A percentile compares a stretch with the other conserved stretches of the same genome.
These are phyloP conservation scores for Jimgerdemannia flammicorona DNA, from an alignment of 192 early-diverging fungal genomes.

Conservation along the genomic window DNA sequence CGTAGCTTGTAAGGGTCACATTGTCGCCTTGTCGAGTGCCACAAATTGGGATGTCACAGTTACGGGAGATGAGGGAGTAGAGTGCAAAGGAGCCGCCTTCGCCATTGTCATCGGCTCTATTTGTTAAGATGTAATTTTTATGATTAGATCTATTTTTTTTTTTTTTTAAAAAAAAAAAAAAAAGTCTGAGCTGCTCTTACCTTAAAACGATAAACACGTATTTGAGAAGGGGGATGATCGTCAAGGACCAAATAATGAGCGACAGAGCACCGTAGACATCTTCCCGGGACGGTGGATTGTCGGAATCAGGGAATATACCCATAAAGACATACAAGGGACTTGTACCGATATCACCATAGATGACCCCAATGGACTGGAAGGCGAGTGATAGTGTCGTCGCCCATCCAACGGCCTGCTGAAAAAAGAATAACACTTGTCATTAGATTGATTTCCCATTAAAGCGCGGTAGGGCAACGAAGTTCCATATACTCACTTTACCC, in stretches of 20 bases:
- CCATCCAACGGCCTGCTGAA: too few species aligned
- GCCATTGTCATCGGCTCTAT: slow-evolving; percentile 53
- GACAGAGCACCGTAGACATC: slow-evolving; percentile 41
- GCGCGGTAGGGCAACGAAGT: too few species aligned
- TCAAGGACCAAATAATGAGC: slow-evolving; percentile 47
- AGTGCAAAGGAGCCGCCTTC: slow-evolving; percentile 57
- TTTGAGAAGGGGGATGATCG: slow-evolving; percentile 39
- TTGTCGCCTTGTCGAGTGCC: too few species aligned
- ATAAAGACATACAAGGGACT: slow-evolving; percentile 50
- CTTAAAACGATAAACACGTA: slow-evolving; percentile 36
- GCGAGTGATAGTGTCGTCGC: slow-evolving; percentile 4
- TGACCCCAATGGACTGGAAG: slow-evolving; percentile 17
- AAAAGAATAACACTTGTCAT: too few species aligned
- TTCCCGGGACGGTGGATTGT: background rate
- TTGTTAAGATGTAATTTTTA: slow-evolving; percentile 2
- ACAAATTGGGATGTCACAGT: slow-evolving; percentile 1
- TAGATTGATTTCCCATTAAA: too few species aligned
- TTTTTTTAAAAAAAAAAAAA: slow-evolving; percentile 29
- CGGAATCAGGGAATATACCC: background rate
- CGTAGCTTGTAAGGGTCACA: too few species aligned
- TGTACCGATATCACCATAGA: slow-evolving; percentile 54
- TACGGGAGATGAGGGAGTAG: slow-evolving; percentile 36
- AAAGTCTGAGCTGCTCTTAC: background rate
- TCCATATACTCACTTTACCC: too few species aligned
- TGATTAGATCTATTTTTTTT: slow-evolving; percentile 6